Evolutionary conservation across 2,329 filamentous ascomycete genomes (phyloP), one percentile per base, ranked within the genome.

Genomic region (Ambrosiella beaveri): DNA sequence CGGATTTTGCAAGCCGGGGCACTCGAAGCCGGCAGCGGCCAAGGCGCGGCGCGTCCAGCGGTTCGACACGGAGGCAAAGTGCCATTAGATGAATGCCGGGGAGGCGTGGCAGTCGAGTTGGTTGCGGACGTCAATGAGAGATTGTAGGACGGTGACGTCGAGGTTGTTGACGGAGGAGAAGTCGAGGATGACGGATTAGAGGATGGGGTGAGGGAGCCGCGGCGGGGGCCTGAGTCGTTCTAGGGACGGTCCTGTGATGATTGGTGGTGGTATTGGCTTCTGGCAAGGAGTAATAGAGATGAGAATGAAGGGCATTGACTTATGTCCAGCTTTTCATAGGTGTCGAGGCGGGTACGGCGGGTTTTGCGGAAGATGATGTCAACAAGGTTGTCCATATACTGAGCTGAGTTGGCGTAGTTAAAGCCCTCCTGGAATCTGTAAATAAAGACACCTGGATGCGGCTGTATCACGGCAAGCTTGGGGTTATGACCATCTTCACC

Each of bases 41-140:
- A 82, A 72, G 0, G 79, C 77, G 2, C 78, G 74, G 36, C 77
- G 73, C 5, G 77, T 74, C 79, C 79, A 82, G 7, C 74, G 73
- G 64, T 79, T 80, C 59, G 69, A 69, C 7, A 81, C 69, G 45
- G 73, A 71, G 1, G 78, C 77, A 63, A 82, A 74, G 62, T 78
- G 75, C 73, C 74, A 76, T 61, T 77, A 73, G 7, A 76, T 73
- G 0, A 65, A 61, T 45, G 73, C 70, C 0, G 75, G 75, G 2
- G 70, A 65, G 0, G 77, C 73, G 63, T 80, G 75, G 12, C 72
- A 70, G 64, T 80, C 75, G 1, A 82, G 69, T 19, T 75, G 71
- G 62, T 74, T 75, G 45, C 78, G 73, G 11, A 79, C 66, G 63
- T 81, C 78, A 51, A 80, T 70, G 9, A 83, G 68, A 0, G 75